Evolutionary conservation across 768 basidiomycete species (phyloP).

Genomic region (Chalciporus sphaerocephalus): DNA sequence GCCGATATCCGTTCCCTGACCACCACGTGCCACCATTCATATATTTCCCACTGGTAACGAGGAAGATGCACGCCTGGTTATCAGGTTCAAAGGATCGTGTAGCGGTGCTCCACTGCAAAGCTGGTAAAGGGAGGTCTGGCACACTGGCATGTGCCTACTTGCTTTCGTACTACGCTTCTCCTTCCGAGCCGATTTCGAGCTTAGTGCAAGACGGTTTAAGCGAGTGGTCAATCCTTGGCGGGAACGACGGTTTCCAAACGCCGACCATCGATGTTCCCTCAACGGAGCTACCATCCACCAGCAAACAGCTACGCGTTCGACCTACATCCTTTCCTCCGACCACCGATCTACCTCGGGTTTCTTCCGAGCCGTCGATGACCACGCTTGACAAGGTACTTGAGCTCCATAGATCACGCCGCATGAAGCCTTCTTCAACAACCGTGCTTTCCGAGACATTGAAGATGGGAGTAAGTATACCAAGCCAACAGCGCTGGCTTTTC

Average conservation of each 20-base stretch:
- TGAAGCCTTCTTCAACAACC: conserved; percentile 40
- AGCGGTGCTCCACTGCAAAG: conserved; percentile 85
- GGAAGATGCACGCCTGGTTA: conserved; percentile 75
- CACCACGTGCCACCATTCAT: conserved; percentile 83
- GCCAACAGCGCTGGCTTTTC: conserved; percentile 72
- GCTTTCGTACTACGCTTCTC: conserved; percentile 49
- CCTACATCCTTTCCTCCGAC: conserved; percentile 1
- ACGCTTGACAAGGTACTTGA: conserved; percentile 54
- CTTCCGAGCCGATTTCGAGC: conserved; percentile 35
- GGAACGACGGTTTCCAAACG: conserved; percentile 17
- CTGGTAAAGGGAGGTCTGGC: conserved; percentile 82
- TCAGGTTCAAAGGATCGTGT: conserved; percentile 60
- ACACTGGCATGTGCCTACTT: conserved; percentile 83
- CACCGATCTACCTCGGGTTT: conserved; percentile 8
- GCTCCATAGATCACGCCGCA: conserved; percentile 65
- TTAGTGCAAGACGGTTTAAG: conserved; percentile 14
- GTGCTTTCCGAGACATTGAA: conserved; percentile 29
- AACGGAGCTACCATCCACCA: background rate
- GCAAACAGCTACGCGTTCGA: background rate
- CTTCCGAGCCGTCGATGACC: conserved; percentile 25
- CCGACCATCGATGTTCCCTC: background rate
- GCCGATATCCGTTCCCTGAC: conserved; percentile 85
- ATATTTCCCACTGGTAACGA: conserved; percentile 64
- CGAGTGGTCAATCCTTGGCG: conserved; percentile 19
- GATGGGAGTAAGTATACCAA: conserved; percentile 76